These are phyloP conservation scores for Colletotrichum musicola DNA, from an alignment of 2,329 filamentous ascomycete species.

Conservation along the genomic window DNA sequence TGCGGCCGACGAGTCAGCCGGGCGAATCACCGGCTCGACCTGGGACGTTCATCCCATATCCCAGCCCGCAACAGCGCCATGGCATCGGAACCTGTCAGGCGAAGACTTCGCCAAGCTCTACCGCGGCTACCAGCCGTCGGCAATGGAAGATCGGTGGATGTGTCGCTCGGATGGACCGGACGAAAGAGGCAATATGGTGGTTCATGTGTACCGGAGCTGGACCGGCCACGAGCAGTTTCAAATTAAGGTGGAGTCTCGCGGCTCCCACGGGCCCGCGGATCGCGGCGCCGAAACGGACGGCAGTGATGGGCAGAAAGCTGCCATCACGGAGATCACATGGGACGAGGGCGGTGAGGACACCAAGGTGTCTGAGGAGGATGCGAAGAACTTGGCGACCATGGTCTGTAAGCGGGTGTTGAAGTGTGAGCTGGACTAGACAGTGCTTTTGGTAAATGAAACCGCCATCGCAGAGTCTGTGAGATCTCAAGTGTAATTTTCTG, in stretches of 20 bases:
- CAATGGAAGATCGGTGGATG: constrained; percentile 36
- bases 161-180: constrained; percentile 18
- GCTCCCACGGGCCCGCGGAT: background rate
- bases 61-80: constrained; percentile 4
- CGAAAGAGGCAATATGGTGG: constrained; percentile 2
- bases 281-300: background rate
- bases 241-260: constrained; percentile 1
- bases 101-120: constrained; percentile 21
- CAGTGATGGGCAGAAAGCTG: background rate
- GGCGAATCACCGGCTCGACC: constrained; percentile 2
- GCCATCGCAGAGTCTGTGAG: too few species aligned
- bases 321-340: constrained; percentile 24
- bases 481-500: too few species aligned
- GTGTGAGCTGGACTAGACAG: background rate
- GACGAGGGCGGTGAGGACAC: background rate
- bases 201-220: constrained; percentile 27
- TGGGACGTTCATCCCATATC: constrained; percentile 16
- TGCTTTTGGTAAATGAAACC: background rate
- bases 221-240: constrained; percentile 18
- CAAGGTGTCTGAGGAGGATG: constrained; percentile 14
- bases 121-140: constrained; percentile 6
- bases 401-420: background rate
- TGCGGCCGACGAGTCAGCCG: background rate
- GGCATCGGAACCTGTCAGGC: constrained; percentile 3
- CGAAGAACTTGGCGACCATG: background rate